phyloP scores from a whole-genome alignment of 768 basidiomycete genomes.

The Tricholoma matsutake region DNA sequence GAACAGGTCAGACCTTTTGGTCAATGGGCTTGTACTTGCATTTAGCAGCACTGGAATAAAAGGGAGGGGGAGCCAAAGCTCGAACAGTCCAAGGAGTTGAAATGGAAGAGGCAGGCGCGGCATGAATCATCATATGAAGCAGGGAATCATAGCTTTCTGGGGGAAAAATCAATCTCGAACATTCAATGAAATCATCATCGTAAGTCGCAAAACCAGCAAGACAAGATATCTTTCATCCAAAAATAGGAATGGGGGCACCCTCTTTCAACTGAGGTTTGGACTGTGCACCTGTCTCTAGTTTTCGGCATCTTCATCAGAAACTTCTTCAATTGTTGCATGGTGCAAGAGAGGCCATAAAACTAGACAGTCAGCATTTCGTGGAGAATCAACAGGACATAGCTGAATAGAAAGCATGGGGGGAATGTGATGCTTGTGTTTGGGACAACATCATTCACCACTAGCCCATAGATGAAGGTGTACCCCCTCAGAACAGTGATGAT shows the following conservation, averaged over 20 bases:
- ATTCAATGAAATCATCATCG: constrained; percentile 1
- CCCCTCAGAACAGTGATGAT: too few relatives aligned
- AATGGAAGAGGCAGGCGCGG: background rate
- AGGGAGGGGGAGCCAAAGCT: constrained; percentile 2
- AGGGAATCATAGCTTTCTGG: constrained; percentile 12
- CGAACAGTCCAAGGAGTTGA: constrained; percentile 9
- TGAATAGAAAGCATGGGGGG: too few relatives aligned
- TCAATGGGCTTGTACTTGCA: constrained; percentile 23
- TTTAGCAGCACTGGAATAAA: background rate
- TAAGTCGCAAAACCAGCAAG: constrained; percentile 4
- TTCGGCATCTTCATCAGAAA: constrained; percentile 9
- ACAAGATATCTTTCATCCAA: constrained; percentile 13
- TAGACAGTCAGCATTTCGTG: too few relatives aligned
- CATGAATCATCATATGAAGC: constrained; percentile 1
- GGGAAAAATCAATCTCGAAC: constrained; percentile 7
- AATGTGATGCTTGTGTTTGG: too few relatives aligned
- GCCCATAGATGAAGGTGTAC: too few relatives aligned
- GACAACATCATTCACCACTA: too few relatives aligned
- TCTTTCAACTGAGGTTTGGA: constrained; percentile 2
- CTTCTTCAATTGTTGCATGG: too few relatives aligned
- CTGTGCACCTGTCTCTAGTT: constrained; percentile 8
- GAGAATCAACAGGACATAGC: too few relatives aligned
- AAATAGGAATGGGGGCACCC: constrained; percentile 7
- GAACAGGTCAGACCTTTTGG: constrained; percentile 23
- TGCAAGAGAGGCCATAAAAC: too few relatives aligned